These are phyloP conservation scores for Vigna unguiculata DNA, from an alignment of 306 rosid genomes.

Conservation along the genomic window DNA sequence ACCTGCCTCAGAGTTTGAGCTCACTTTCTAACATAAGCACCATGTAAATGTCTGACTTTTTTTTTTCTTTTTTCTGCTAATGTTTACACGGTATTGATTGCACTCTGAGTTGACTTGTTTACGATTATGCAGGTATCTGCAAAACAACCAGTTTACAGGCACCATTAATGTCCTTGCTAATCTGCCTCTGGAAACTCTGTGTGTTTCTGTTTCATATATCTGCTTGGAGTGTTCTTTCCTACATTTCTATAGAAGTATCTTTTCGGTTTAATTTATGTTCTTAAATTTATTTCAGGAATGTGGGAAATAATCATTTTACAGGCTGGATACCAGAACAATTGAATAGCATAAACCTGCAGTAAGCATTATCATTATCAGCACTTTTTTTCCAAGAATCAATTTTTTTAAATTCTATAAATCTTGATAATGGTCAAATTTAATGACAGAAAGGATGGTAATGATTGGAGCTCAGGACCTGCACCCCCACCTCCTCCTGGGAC, in stretches of 20 bases:
- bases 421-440: slow-evolving; percentile 43
- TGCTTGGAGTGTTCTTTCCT: slow-evolving; percentile 31
- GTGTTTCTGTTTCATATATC: slow-evolving; percentile 46
- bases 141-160: slow-evolving; percentile 91
- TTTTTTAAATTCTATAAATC: slow-evolving; percentile 36
- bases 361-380: slow-evolving; percentile 52
- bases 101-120: slow-evolving; percentile 44
- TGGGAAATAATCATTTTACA: slow-evolving; percentile 78
- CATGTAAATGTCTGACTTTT: slow-evolving; percentile 60
- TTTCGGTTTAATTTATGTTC: slow-evolving; percentile 37
- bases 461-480: slow-evolving; percentile 90
- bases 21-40: slow-evolving; percentile 71
- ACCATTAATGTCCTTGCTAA: slow-evolving; percentile 79
- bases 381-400: neutral
- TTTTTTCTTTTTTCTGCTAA: neutral
- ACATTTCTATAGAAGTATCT: slow-evolving; percentile 11
- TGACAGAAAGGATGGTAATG: slow-evolving; percentile 78
- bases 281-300: slow-evolving; percentile 66
- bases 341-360: slow-evolving; percentile 75
- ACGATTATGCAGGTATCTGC: slow-evolving; percentile 66
- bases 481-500: slow-evolving; percentile 99
- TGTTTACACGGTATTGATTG: slow-evolving; percentile 42
- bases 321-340: slow-evolving; percentile 93
- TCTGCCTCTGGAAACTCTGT: slow-evolving; percentile 87
- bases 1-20: slow-evolving; percentile 86